Base-by-base conservation (phyloP, 768 basidiomycete genomes). In the Russula earlei region DNA sequence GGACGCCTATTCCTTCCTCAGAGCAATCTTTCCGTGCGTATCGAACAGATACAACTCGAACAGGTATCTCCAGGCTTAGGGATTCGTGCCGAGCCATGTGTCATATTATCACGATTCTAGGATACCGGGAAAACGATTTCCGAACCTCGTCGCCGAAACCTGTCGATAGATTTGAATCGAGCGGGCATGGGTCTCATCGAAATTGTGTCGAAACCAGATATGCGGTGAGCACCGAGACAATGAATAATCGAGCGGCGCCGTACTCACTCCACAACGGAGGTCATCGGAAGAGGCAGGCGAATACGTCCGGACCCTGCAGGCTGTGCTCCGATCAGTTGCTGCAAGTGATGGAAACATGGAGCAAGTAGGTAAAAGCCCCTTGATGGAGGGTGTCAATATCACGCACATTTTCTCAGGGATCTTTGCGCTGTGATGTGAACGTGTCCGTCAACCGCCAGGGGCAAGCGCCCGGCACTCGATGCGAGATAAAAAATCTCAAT, bases 271-370 rank as follows among this genome's bases (percentile, higher is more conserved):
- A 19, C 49, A 24, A 1, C 25, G 34, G 62, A 80, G 76, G 44
- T 87, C 88, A 1, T 84, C 96, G 4, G 91, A 95, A 69, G 89
- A 98, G 68, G 94, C 91, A 19, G 88, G 81, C 1, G 80, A 82
- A 6, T 98, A 95, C 70, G 88, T 97, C 5, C 77, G 84, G 37
- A 77, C 84, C 9, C 73, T 99, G 2, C 93, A 96, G 67, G 78
- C 83, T 4, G 65, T 96, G 17, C 72, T 98, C 8, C 79, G 94
- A 17, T 77, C 88, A 15, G 75, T 95, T 3, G 92, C 91, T 0
- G 83, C 90, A 0, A 92, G 91, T 59, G 91, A 95, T 67, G 93
- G 91, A 1, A 94, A 94, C 65, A 98, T 98, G 96, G 96, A 99
- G 63, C 84, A 91, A 69, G 95, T 90, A 63, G 45, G 70, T 64